Evolutionary conservation across 2,329 filamentous ascomycete genomes (phyloP), one percentile per base, ranked within the genome.

Genomic region (Xenoacremonium recifei): DNA sequence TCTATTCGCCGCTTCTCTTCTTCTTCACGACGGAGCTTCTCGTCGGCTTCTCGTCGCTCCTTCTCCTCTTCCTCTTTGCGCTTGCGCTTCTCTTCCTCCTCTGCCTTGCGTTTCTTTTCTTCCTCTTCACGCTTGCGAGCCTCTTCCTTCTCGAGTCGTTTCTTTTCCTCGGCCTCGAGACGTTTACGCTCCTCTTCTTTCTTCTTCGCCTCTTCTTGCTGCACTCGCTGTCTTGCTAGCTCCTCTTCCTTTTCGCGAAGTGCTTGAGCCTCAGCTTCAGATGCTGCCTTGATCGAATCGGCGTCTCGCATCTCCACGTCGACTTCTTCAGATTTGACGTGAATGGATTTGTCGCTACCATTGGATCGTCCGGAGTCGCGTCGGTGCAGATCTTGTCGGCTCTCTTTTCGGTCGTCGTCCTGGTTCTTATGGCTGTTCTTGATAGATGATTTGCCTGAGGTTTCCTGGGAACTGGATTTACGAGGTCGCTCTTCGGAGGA

Each of bases 261-360:
- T 65, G 68, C 43, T 62, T 69, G 59, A 27, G 37, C 55, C n/a
- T 59, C 50, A 29, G 49, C 42, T n/a, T 52, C 51, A 5, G 63
- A 60, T 3, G 42, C 46, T 15, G 57, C 55, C 29, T 58, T 59
- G 4, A 57, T 53, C 11, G 53, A 54, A 32, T 63, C 64, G 3
- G 67, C 70, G 47, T 81, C 78, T 2, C 63, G 65, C 77, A 82
- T 81, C 16, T 78, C 75, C 7, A 77, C 58, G 40, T 82, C 79
- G 2, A 66, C 58, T 40, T 80, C 77, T 46, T 81, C 77, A 1
- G 75, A 75, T 50, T 80, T 80, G 30, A 81, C 75, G 35, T 73
- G 72, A n/a, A 80, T 76, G 13, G 63, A 59, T 52, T 73, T 76
- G 30, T 79, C 76, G 4, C 64, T 62, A 3, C 65, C 57, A 9